These are phyloP conservation scores for Diaporthe capsici DNA, from an alignment of 2,329 filamentous ascomycete species.

Conservation along the genomic window DNA sequence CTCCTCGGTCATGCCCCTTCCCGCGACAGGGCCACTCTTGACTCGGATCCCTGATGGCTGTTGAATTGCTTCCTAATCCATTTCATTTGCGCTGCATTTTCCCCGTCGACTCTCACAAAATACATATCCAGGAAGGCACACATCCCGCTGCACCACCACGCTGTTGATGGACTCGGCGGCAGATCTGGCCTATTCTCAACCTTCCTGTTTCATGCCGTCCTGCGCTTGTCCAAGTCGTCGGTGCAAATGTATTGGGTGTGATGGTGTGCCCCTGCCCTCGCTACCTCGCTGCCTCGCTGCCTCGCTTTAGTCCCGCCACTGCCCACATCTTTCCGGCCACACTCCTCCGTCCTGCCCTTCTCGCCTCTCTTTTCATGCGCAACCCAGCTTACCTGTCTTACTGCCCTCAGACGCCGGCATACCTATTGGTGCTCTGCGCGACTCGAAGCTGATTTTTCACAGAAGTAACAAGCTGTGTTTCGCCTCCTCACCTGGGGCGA, in stretches of 20 bases:
- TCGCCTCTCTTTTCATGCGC: conserved; percentile 29
- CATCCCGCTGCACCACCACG: not conserved
- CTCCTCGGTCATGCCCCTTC: conserved; percentile 34
- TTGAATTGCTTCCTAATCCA: not conserved
- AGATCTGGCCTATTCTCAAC: conserved; percentile 1
- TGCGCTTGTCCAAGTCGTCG: conserved; percentile 19
- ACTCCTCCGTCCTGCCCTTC: conserved; percentile 22
- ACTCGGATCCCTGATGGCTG: conserved; percentile 27
- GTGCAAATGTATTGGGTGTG: conserved; percentile 28
- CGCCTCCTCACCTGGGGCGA: not conserved
- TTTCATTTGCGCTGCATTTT: not conserved
- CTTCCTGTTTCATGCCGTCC: conserved; percentile 24
- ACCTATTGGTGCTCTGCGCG: not conserved
- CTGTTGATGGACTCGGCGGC: not conserved
- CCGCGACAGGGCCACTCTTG: conserved; percentile 36
- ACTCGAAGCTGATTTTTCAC: conserved; percentile 10
- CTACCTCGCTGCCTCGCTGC: conserved; percentile 27
- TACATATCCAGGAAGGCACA: not conserved
- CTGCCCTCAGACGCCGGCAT: conserved; percentile 16
- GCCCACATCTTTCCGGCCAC: conserved; percentile 35
- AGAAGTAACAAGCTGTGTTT: not conserved
- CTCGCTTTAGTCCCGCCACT: conserved; percentile 36
- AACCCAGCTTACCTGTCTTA: conserved; percentile 13
- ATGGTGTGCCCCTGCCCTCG: conserved; percentile 27
- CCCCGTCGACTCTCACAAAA: not conserved